Conservation (phyloP, 2,329 filamentous ascomycete species). For the Aurifilum marmelostoma region DNA sequence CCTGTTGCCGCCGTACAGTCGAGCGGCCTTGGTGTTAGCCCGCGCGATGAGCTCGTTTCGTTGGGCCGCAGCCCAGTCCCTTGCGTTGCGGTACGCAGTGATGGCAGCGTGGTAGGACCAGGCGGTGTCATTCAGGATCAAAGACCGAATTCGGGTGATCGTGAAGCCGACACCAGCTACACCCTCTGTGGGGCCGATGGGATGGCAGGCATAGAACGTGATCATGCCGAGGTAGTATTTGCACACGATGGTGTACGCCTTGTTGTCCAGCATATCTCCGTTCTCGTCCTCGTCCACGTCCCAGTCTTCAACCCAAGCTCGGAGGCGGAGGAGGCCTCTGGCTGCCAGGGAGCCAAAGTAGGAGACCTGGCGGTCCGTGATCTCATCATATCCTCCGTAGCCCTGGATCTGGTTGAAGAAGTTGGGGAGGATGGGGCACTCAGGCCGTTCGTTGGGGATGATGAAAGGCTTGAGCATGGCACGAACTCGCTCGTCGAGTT, state of each 20-base stretch:
- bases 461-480: constrained; percentile 38
- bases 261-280: constrained; percentile 42
- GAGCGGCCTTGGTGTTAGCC: neutral
- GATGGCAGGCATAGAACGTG: constrained; percentile 43
- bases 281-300: constrained; percentile 36
- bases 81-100: neutral
- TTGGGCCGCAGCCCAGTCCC: neutral
- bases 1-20: neutral
- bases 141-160: neutral
- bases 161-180: neutral
- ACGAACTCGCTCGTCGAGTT: constrained; percentile 28
- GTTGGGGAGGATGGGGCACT: constrained; percentile 43
- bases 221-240: constrained; percentile 44
- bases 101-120: neutral
- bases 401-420: constrained; percentile 47
- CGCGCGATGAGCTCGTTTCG: neutral
- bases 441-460: constrained; percentile 38
- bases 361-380: constrained; percentile 40
- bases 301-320: constrained; percentile 10
- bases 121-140: neutral
- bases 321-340: constrained; percentile 40
- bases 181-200: constrained; percentile 35
- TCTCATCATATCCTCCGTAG: constrained; percentile 36
- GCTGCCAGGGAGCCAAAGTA: constrained; percentile 44
- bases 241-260: constrained; percentile 44